Evolutionary conservation across 2,329 filamentous ascomycete genomes (phyloP).

Genomic region (Cadophora gregata): DNA sequence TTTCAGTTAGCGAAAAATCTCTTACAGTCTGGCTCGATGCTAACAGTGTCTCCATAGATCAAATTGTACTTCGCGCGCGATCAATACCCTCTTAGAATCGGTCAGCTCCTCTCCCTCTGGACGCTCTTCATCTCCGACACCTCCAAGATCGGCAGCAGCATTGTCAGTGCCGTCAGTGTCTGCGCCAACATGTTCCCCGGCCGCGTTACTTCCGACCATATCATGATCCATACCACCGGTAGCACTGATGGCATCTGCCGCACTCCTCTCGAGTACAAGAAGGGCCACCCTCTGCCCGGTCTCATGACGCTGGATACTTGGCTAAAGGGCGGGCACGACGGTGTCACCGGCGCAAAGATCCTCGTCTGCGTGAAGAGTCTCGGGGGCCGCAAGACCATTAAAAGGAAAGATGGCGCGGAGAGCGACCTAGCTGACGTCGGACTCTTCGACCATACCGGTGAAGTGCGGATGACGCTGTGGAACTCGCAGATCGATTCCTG

Average conservation of each 20-base stretch:
- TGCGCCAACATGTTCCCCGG: conserved; percentile 64
- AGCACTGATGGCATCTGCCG: conserved; percentile 52
- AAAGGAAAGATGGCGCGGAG: conserved; percentile 50
- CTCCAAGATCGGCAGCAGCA: conserved; percentile 51
- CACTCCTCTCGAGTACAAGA: conserved; percentile 52
- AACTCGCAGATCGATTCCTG: conserved; percentile 54
- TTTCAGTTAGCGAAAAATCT: conserved; percentile 51
- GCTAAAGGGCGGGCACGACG: conserved; percentile 58
- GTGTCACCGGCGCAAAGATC: conserved; percentile 54
- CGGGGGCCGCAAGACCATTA: conserved; percentile 57
- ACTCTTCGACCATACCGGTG: conserved; percentile 63
- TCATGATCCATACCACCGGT: conserved; percentile 58
- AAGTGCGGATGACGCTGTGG: conserved; percentile 60
- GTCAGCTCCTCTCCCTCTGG: conserved; percentile 62
- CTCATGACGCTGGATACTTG: conserved; percentile 64
- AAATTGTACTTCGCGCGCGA: conserved; percentile 56
- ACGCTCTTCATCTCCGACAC: conserved; percentile 58
- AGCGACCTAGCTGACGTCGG: conserved; percentile 55
- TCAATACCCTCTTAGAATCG: conserved; percentile 53
- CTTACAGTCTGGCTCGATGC: not conserved
- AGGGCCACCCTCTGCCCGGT: conserved; percentile 47
- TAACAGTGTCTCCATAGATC: conserved; percentile 46
- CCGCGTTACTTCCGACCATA: conserved; percentile 57
- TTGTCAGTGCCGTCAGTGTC: conserved; percentile 45
- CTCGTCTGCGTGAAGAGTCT: conserved; percentile 64